Base-by-base conservation (phyloP, 2,329 filamentous ascomycete genomes). In the Verticillium nubilum region DNA sequence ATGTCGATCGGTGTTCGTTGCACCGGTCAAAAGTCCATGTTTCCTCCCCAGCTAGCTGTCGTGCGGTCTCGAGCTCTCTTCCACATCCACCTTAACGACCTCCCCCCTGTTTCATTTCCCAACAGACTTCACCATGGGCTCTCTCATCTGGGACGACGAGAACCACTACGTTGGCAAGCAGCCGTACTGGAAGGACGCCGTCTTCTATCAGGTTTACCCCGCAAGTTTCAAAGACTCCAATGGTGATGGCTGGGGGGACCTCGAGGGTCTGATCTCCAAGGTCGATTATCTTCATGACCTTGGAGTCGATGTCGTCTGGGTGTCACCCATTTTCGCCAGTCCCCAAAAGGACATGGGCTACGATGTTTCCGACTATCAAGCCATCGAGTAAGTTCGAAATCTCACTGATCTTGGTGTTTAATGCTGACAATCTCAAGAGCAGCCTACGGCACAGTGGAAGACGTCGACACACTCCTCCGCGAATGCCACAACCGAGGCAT, bases 321-420 rank as follows among this genome's bases (percentile, higher is more conserved):
- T 82, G 0, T 81, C 76, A 1, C 79, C 79, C 4, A 78, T 80
- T 59, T 81, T 77, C 59, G 77, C 80, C n/a, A 78, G 75, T 52
- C 87, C 87, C 0, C 84, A 86, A 62, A 75, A 81, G 17, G 87
- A 91, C 62, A 88, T 90, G 86, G 88, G 87, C 28, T 90, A 90
- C 67, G 88, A 90, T 64, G 83, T 90, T n/a, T 81, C 81, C 0
- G 82, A 91, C 68, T 91, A 91, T 63, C 81, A 86, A 63, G 79
- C 77, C 42, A 87, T 92, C 29, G 82, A 90, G 42, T 62, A 47
- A 6, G 42, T 47, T 23, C 6, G 1, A 3, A 19, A 19, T 17
- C 33, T 33, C 13, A 19, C 5, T 37, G 17, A 37, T 2, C 2
- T 17, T 17, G 5, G 13, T n/a, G 33, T n/a, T 17, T 2, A 5